Conservation (phyloP, 2,329 filamentous ascomycete species). For the Lachnellula subtilissima region DNA sequence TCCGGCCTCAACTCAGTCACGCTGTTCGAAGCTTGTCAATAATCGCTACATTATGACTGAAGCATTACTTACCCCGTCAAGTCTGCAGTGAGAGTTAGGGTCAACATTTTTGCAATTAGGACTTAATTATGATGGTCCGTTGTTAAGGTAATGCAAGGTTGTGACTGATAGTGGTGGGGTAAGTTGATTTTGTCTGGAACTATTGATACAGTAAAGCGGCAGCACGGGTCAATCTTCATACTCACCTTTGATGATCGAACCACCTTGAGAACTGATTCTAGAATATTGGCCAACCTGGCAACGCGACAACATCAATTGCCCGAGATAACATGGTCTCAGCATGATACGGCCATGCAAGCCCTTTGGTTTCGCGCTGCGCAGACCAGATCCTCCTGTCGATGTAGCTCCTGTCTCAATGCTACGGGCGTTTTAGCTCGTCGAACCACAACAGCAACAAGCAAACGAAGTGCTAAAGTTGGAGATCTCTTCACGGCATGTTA, state of each 20-base stretch:
- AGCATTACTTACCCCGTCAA: constrained; percentile 54
- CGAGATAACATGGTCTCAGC: constrained; percentile 3
- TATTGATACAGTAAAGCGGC: constrained; percentile 4
- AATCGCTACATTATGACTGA: not conserved
- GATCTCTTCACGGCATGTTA: constrained; percentile 63
- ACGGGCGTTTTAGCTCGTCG: constrained; percentile 45
- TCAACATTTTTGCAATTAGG: constrained; percentile 46
- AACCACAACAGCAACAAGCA: constrained; percentile 44
- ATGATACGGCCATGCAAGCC: constrained; percentile 53
- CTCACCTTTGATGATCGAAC: not conserved
- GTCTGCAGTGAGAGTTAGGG: constrained; percentile 63
- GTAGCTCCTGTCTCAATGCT: constrained; percentile 53
- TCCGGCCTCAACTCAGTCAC: constrained; percentile 84
- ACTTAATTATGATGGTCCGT: not conserved
- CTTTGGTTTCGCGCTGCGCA: constrained; percentile 64
- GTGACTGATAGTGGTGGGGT: not conserved
- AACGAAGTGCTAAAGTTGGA: constrained; percentile 46
- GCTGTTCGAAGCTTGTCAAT: constrained; percentile 41
- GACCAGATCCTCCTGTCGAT: constrained; percentile 57
- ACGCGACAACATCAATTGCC: not conserved
- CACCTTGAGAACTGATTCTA: not conserved
- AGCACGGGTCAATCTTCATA: not conserved
- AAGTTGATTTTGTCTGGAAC: not conserved
- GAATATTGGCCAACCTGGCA: not conserved
- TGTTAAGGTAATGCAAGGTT: not conserved